Evolutionary conservation across 257 asterid species (phyloP).

Genomic region (Mitragyna speciosa): DNA sequence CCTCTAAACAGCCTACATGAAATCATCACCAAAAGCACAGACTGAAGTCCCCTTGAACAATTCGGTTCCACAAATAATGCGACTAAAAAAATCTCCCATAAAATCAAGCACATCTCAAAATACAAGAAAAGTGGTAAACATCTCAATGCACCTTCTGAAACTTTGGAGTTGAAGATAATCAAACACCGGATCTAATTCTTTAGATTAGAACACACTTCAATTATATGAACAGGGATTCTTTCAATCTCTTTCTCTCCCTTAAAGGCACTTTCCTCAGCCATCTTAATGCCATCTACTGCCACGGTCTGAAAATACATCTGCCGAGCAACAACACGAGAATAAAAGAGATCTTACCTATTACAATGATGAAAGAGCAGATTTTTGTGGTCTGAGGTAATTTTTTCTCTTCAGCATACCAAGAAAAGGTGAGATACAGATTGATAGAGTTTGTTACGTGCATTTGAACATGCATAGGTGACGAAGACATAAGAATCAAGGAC

Average conservation of each 20-base stretch:
- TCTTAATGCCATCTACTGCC: conserved; percentile 35
- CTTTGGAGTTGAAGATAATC: conserved; percentile 62
- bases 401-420: too few species aligned
- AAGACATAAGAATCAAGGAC: too few species aligned
- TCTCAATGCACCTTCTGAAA: conserved; percentile 59
- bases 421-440: too few species aligned
- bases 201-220: conserved; percentile 76
- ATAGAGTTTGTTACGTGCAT: too few species aligned
- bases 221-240: conserved; percentile 48
- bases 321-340: conserved; percentile 23
- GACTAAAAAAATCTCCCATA: conserved; percentile 1
- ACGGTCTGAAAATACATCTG: conserved; percentile 71
- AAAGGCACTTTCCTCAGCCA: conserved; percentile 35
- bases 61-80: not conserved
- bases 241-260: conserved; percentile 85
- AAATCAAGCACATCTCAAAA: not conserved
- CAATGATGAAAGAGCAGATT: not conserved
- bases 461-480: too few species aligned
- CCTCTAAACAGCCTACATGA: not conserved
- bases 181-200: conserved; percentile 70
- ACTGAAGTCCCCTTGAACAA: not conserved
- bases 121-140: conserved; percentile 1
- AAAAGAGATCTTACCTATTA: conserved; percentile 17
- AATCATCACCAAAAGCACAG: too few species aligned
- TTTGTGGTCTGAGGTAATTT: too few species aligned